These are phyloP conservation scores for Saccharomyces hybrid DNA, from an alignment of 1,139 yeast genomes.

Conservation along the genomic window DNA sequence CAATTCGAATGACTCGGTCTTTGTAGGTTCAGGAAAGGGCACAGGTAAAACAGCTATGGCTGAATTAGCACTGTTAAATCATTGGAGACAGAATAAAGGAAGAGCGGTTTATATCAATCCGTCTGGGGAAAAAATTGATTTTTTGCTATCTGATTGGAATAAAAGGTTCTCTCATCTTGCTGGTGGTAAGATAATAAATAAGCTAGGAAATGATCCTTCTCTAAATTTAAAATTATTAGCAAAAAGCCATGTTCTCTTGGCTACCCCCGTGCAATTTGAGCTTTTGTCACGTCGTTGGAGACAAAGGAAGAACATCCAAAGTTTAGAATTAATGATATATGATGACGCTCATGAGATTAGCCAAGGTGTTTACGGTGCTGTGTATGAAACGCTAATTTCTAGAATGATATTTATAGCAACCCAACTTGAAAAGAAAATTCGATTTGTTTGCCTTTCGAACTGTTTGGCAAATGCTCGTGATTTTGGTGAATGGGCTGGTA, in stretches of 20 bases:
- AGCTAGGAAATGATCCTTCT: conserved; percentile 55
- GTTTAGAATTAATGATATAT: conserved; percentile 58
- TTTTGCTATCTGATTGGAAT: conserved; percentile 43
- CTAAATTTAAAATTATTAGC: conserved; percentile 50
- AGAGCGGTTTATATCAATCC: conserved; percentile 67
- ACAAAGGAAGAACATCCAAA: conserved; percentile 59
- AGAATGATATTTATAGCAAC: conserved; percentile 63
- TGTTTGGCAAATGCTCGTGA: conserved; percentile 72
- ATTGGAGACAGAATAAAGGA: conserved; percentile 58
- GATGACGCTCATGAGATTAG: conserved; percentile 76
- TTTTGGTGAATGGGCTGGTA: conserved; percentile 82
- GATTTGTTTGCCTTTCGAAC: conserved; percentile 61
- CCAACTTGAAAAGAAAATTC: conserved; percentile 46
- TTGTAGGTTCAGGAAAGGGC: conserved; percentile 69
- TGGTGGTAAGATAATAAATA: conserved; percentile 45
- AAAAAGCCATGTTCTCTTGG: conserved; percentile 56
- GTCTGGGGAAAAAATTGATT: conserved; percentile 46
- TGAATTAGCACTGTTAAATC: conserved; percentile 62
- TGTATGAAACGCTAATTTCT: conserved; percentile 62
- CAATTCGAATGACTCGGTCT: conserved; percentile 48
- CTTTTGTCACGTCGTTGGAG: conserved; percentile 73
- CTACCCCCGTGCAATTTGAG: conserved; percentile 77
- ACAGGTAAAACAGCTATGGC: conserved; percentile 68
- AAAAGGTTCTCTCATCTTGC: conserved; percentile 38
- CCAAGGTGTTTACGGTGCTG: conserved; percentile 44